These are phyloP conservation scores for Cytidiella melzeri DNA, from an alignment of 768 basidiomycete species.

Conservation along the genomic window DNA sequence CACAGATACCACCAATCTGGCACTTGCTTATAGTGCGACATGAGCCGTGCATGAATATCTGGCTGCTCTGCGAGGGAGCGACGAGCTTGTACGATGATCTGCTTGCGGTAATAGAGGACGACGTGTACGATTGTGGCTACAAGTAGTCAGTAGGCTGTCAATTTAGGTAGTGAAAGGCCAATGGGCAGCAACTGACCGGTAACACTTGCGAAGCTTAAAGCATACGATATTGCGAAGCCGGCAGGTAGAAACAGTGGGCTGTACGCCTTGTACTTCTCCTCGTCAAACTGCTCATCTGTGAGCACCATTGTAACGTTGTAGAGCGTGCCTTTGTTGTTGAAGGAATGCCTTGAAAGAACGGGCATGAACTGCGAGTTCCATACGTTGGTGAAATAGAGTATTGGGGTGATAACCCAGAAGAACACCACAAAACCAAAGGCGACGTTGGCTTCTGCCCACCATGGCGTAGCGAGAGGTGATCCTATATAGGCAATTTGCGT, in stretches of 20 bases:
- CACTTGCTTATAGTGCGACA: slow-evolving; percentile 37
- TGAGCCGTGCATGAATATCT: slow-evolving; percentile 42
- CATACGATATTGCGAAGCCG: slow-evolving; percentile 75
- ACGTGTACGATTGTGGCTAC: slow-evolving; percentile 21
- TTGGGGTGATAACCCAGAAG: slow-evolving; percentile 62
- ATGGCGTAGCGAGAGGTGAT: slow-evolving; percentile 71
- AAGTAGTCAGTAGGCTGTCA: slow-evolving; percentile 32
- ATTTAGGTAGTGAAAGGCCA: background rate
- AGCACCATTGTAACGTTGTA: slow-evolving; percentile 39
- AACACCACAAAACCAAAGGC: slow-evolving; percentile 57
- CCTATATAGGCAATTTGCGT: slow-evolving; percentile 65
- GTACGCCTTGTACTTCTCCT: slow-evolving; percentile 34
- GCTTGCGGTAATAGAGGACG: slow-evolving; percentile 26
- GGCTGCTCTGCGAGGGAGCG: slow-evolving; percentile 38
- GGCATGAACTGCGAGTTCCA: slow-evolving; percentile 70
- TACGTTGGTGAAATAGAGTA: slow-evolving; percentile 63
- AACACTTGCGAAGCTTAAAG: slow-evolving; percentile 74
- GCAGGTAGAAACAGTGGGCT: slow-evolving; percentile 43
- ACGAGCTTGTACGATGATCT: slow-evolving; percentile 32
- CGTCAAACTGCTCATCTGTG: slow-evolving; percentile 31
- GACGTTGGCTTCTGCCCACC: slow-evolving; percentile 79
- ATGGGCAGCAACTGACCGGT: slow-evolving; percentile 19
- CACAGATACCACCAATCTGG: slow-evolving; percentile 45
- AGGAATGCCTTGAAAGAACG: slow-evolving; percentile 26
- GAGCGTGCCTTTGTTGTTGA: slow-evolving; percentile 34